Evolutionary conservation across 2,329 filamentous ascomycete species (phyloP).

Genomic region (Xylariales sp.): DNA sequence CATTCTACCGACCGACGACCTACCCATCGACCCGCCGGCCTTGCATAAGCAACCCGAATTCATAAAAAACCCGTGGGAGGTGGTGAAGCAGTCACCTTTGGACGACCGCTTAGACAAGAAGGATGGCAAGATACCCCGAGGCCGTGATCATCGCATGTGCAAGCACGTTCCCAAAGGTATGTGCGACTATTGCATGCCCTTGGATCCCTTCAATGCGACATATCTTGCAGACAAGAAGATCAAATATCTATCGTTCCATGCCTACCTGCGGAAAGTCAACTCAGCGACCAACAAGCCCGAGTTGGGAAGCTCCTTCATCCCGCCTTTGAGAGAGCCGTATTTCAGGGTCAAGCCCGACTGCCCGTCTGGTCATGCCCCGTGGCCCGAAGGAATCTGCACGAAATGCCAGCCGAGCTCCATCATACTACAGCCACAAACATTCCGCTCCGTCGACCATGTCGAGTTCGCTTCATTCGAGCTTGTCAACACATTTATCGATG

Average conservation of each 20-base stretch:
- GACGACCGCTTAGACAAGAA: constrained; percentile 83
- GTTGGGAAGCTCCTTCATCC: constrained; percentile 90
- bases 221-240: constrained; percentile 96
- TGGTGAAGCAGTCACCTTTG: constrained; percentile 78
- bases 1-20: constrained; percentile 63
- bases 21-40: constrained; percentile 56
- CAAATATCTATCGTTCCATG: constrained; percentile 96
- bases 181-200: constrained; percentile 98
- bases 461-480: constrained; percentile 84
- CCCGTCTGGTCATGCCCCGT: constrained; percentile 86
- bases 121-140: constrained; percentile 59
- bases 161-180: constrained; percentile 94
- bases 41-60: constrained; percentile 48
- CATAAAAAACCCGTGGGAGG: constrained; percentile 90
- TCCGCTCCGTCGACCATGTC: constrained; percentile 97
- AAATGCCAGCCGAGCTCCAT: constrained; percentile 98
- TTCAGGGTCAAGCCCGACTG: constrained; percentile 86
- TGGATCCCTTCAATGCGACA: constrained; percentile 86
- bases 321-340: constrained; percentile 86
- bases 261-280: constrained; percentile 91
- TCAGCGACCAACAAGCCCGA: constrained; percentile 95
- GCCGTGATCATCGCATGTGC: constrained; percentile 61
- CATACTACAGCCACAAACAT: constrained; percentile 86
- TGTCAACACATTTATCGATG: constrained; percentile 84
- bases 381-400: constrained; percentile 95